phyloP scores from a whole-genome alignment of 306 rosid species.

The Ochetophila trinervis region DNA sequence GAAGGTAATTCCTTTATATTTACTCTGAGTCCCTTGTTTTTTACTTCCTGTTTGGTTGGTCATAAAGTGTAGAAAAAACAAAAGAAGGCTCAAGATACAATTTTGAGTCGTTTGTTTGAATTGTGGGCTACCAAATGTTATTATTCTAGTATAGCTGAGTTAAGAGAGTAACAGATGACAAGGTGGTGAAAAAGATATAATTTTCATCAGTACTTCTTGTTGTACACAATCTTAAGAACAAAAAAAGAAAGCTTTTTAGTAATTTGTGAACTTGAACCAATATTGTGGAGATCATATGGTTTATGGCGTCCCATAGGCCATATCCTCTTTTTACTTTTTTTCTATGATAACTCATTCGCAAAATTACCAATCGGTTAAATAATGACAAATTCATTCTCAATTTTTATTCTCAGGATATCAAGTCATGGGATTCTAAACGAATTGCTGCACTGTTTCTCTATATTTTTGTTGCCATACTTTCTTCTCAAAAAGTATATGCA shows the following conservation, averaged over 20 bases:
- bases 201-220: not conserved
- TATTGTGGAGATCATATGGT: too few relatives aligned
- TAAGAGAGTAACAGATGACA: not conserved
- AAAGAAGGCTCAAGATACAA: not conserved
- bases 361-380: constrained; percentile 17
- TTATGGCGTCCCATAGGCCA: too few relatives aligned
- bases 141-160: not conserved
- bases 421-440: constrained; percentile 79
- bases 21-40: constrained; percentile 11
- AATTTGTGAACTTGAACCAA: not conserved
- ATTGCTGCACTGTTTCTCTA: constrained; percentile 64
- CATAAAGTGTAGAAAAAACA: not conserved
- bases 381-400: constrained; percentile 20
- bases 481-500: constrained; percentile 59
- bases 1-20: constrained; percentile 59
- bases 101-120: constrained; percentile 7
- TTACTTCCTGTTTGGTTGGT: constrained; percentile 22
- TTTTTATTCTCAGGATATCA: constrained; percentile 51
- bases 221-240: too few relatives aligned
- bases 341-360: constrained; percentile 1
- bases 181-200: constrained; percentile 1
- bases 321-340: not conserved
- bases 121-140: not conserved
- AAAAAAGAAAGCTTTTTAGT: not conserved
- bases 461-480: constrained; percentile 44